These are phyloP conservation scores for Piromyces sp. DNA, from an alignment of 192 early-diverging fungal genomes.

Conservation along the genomic window DNA sequence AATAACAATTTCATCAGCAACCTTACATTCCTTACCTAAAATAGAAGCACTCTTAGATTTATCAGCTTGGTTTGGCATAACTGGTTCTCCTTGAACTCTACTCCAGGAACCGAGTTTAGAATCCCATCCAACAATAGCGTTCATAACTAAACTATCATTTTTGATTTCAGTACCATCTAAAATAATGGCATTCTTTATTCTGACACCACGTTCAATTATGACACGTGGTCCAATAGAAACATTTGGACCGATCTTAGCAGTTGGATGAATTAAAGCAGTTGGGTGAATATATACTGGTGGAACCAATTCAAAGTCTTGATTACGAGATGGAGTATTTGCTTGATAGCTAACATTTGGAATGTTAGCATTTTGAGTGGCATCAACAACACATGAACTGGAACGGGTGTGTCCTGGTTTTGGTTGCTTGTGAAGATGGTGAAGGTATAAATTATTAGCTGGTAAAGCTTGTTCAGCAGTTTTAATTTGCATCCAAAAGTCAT, in stretches of 20 bases:
- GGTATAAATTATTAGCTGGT: slow-evolving; percentile 79
- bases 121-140: slow-evolving; percentile 87
- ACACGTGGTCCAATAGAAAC: slow-evolving; percentile 84
- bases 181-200: slow-evolving; percentile 83
- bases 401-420: slow-evolving; percentile 1
- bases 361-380: neutral
- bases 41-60: slow-evolving; percentile 80
- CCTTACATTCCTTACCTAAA: slow-evolving; percentile 75
- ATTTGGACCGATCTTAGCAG: slow-evolving; percentile 85
- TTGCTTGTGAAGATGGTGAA: slow-evolving; percentile 49
- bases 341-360: neutral
- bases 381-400: neutral
- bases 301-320: slow-evolving; percentile 52
- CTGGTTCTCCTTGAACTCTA: slow-evolving; percentile 77
- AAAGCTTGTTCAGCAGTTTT: slow-evolving; percentile 80
- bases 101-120: slow-evolving; percentile 83
- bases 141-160: slow-evolving; percentile 69
- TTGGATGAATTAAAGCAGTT: slow-evolving; percentile 78
- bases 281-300: slow-evolving; percentile 91
- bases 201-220: slow-evolving; percentile 73
- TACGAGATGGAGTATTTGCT: neutral
- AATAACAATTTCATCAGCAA: slow-evolving; percentile 84
- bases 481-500: slow-evolving; percentile 91
- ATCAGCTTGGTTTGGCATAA: slow-evolving; percentile 21
- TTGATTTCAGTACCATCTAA: slow-evolving; percentile 83